Evolutionary conservation across 1,284 basidiomycete genomes (phyloP), one percentile per base, ranked within the genome.

Genomic region (Fomes fomentarius): DNA sequence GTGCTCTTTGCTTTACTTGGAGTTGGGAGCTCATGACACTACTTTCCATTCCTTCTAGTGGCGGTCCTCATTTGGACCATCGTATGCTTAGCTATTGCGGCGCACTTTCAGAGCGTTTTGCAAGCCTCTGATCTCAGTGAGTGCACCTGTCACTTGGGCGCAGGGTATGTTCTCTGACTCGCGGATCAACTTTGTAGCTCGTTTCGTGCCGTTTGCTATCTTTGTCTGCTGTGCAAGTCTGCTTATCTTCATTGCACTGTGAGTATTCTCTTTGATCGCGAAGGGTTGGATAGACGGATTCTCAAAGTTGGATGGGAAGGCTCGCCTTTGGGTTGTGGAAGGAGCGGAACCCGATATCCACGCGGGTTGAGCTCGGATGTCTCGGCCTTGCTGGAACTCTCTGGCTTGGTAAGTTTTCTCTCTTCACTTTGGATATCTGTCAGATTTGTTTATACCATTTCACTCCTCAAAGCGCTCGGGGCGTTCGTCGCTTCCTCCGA

Each of bases 121-220:
- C 76, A 82, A 57, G 76, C 87, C 60, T 89, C 87, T 54, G 87
- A 91, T 71, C 84, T 91, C 68, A 91, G 89, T 91, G 69, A 71
- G 87, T 74, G 37, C 40, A 30, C 31, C 6, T 11, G 21, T 34
- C 17, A 56, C 15, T 34, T 24, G 40, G 28, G 35, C 35, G 15
- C 7, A n/a, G 31, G 14, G 11, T 24, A 30, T 10, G 26, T 26
- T 14, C 33, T 46, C 57, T 54, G 39, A 58, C 39, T 38, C 39
- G 24, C 19, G 24, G n/a, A n/a, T n/a, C n/a, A n/a, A n/a, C 42
- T 17, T 19, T 24, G 31, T 65, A 92, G 90, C 89, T 74, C 87
- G 84, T 75, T 93, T 92, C 68, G 84, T 93, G 43, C 90, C 90
- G 17, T 89, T 91, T 64, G 85, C 89, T 53, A 82, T 92, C 66